These are phyloP conservation scores for Coprinopsis sp. DNA, from an alignment of 768 basidiomycete species.

Conservation along the genomic window DNA sequence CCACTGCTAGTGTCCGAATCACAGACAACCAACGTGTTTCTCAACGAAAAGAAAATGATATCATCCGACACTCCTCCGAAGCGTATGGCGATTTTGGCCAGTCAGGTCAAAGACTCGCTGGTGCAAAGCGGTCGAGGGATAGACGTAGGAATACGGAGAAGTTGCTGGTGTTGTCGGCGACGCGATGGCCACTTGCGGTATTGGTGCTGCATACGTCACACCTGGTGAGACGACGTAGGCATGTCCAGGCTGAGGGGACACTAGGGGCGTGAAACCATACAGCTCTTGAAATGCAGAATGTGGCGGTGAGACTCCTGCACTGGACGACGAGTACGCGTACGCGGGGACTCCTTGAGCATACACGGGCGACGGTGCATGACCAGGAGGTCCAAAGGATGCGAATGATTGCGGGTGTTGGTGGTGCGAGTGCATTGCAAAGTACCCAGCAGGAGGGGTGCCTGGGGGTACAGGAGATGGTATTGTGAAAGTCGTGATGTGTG, in stretches of 20 bases:
- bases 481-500: constrained; percentile 2
- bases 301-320: background rate
- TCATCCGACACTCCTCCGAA: constrained; percentile 2
- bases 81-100: background rate
- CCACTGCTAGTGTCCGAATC: no score
- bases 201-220: background rate
- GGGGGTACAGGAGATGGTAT: background rate
- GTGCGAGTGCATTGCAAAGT: background rate
- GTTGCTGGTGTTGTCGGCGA: background rate
- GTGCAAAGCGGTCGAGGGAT: constrained; percentile 1
- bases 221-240: no score
- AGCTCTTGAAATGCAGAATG: constrained; percentile 1
- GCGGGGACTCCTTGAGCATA: background rate
- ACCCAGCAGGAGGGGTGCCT: background rate
- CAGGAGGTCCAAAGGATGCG: background rate
- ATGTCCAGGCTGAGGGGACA: background rate
- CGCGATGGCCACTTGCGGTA: background rate
- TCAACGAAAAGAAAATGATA: background rate
- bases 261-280: background rate
- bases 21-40: background rate
- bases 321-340: background rate
- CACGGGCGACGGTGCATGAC: background rate
- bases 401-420: background rate
- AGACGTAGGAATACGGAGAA: background rate
- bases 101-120: constrained; percentile 3